A percentile compares a stretch with the other conserved stretches of the same genome.
Evolutionary conservation across 106 monocot genomes (phyloP).

Genomic region (Dendrobium catenatum): DNA sequence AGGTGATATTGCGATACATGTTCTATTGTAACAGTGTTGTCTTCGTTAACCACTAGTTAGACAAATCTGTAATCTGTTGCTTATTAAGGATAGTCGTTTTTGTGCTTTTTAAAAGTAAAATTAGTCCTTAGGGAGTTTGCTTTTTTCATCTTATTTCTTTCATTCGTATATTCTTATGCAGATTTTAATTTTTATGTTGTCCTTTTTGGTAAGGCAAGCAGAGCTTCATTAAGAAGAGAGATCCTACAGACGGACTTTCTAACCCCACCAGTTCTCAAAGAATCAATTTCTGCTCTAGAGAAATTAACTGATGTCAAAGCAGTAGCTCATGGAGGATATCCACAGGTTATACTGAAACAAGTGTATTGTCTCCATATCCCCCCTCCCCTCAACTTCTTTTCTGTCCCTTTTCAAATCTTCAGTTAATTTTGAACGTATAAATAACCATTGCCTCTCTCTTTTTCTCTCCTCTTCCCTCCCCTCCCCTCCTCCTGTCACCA

Average conservation of each 20-base stretch:
- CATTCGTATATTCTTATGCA: not conserved
- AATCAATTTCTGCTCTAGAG: slow-evolving; percentile 54
- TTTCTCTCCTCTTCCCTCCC: not conserved
- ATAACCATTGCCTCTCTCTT: not conserved
- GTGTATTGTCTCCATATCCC: not conserved
- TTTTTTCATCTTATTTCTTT: not conserved
- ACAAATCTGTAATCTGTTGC: not conserved
- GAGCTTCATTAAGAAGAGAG: slow-evolving; percentile 71
- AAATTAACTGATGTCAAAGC: slow-evolving; percentile 65
- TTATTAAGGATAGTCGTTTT: not conserved
- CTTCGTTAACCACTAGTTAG: not conserved
- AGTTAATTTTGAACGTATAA: not conserved
- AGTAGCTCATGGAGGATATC: slow-evolving; percentile 86
- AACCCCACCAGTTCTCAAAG: slow-evolving; percentile 74
- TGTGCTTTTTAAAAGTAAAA: not conserved
- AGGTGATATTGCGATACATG: not conserved
- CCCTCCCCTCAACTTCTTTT: too few relatives aligned
- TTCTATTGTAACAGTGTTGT: not conserved
- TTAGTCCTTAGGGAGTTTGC: not conserved
- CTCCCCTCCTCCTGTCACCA: not conserved
- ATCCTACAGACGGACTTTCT: slow-evolving; percentile 80
- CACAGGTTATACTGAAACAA: slow-evolving; percentile 31
- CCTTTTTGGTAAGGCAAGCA: slow-evolving; percentile 38
- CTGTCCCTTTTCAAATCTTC: too few relatives aligned
- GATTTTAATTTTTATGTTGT: too few relatives aligned